Percentiles rank a stretch among this genome's conserved stretches.
These are phyloP conservation scores for Phylloporus sp. DNA, from an alignment of 1,284 basidiomycete genomes.

Conservation along the genomic window DNA sequence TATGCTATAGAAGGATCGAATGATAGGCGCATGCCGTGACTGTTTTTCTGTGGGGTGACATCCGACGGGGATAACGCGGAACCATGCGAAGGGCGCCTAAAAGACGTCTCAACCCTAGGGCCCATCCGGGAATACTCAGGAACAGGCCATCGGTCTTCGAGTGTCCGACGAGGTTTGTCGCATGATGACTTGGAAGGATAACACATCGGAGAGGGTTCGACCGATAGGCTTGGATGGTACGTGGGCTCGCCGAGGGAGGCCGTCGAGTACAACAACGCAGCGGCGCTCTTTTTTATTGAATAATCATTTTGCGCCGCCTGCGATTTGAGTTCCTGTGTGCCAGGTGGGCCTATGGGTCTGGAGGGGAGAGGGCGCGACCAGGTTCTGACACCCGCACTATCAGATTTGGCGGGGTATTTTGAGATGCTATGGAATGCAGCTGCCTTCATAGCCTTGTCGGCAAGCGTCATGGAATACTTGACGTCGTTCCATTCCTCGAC, in stretches of 20 bases:
- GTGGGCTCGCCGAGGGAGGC: constrained; percentile 14
- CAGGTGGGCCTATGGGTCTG: constrained; percentile 22
- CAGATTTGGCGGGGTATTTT: constrained; percentile 15
- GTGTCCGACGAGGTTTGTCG: constrained; percentile 8
- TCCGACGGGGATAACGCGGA: constrained; percentile 9
- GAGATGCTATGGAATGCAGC: constrained; percentile 6
- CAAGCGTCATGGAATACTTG: constrained; percentile 19
- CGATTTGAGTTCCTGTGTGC: constrained; percentile 18
- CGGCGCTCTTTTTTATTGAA: constrained; percentile 7
- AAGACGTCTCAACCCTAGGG: constrained; percentile 11
- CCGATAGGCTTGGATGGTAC: constrained; percentile 17
- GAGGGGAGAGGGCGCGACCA: constrained; percentile 36
- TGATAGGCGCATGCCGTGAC: constrained; percentile 21
- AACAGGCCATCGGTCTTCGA: constrained; percentile 13
- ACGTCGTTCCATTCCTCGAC: constrained; percentile 31
- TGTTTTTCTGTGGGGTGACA: constrained; percentile 2
- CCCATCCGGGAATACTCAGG: constrained; percentile 12
- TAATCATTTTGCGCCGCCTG: constrained; percentile 1
- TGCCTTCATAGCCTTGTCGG: constrained; percentile 13
- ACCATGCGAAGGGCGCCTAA: constrained; percentile 12
- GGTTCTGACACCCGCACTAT: constrained; percentile 9
- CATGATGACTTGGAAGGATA: constrained; percentile 7
- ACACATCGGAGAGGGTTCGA: constrained; percentile 7
- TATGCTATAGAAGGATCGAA: constrained; percentile 60
- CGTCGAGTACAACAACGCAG: constrained; percentile 17